Percentiles rank a stretch among this genome's conserved stretches.
Evolutionary conservation across 768 basidiomycete species (phyloP).

Genomic region (Psilocybe cubensis): DNA sequence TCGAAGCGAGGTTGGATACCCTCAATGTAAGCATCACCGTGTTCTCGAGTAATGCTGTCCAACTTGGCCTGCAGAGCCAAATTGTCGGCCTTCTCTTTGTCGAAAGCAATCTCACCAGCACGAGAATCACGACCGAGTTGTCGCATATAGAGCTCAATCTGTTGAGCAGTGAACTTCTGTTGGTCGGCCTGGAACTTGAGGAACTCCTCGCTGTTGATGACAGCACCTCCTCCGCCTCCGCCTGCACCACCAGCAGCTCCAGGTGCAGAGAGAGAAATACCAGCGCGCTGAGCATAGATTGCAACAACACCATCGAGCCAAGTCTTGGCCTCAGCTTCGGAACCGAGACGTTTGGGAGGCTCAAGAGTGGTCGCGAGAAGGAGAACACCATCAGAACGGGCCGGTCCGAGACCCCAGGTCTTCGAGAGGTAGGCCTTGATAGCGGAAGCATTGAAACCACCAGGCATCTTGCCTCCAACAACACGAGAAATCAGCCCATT

Average conservation of each 20-base stretch:
- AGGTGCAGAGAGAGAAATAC: conserved; percentile 79
- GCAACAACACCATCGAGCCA: conserved; percentile 90
- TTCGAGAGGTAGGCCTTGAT: conserved; percentile 91
- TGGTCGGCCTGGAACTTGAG: conserved; percentile 95
- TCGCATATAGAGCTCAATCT: conserved; percentile 96
- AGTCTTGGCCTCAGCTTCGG: conserved; percentile 89
- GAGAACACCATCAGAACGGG: conserved; percentile 88
- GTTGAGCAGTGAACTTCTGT: conserved; percentile 88
- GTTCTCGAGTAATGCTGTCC: conserved; percentile 88
- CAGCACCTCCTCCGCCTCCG: conserved; percentile 73
- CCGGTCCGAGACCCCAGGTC: conserved; percentile 93
- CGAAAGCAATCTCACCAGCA: conserved; percentile 87
- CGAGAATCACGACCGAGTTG: conserved; percentile 94
- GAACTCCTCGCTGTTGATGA: conserved; percentile 98
- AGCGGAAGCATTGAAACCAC: conserved; percentile 93
- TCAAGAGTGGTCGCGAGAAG: conserved; percentile 92
- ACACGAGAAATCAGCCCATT: conserved; percentile 89
- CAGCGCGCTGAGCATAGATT: conserved; percentile 86
- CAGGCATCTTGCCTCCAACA: conserved; percentile 96
- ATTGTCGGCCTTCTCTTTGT: conserved; percentile 80
- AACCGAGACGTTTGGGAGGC: conserved; percentile 89
- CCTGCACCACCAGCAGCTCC: conserved; percentile 64
- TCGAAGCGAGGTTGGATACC: conserved; percentile 96
- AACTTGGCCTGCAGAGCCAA: conserved; percentile 80
- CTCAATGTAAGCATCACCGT: conserved; percentile 91